Conservation (phyloP, 1,139 yeast genomes). For the Cylindricascospora bacillispora region DNA sequence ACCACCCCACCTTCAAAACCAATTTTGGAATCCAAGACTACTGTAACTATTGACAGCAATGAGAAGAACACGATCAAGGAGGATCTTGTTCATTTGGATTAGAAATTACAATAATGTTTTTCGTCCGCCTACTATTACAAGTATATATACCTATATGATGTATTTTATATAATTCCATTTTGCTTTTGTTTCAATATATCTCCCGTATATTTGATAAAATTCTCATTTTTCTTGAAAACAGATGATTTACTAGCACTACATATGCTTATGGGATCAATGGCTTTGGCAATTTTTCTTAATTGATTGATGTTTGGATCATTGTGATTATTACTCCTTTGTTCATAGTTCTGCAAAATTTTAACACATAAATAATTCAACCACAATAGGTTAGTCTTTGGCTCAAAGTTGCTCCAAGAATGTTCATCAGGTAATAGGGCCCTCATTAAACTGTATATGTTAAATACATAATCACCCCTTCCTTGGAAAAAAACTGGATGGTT, state of each 20-base stretch:
- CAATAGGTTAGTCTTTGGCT: conserved; percentile 30
- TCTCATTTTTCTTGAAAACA: background rate
- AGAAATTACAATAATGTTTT: too few relatives aligned
- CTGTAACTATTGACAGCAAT: conserved; percentile 1
- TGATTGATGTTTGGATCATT: background rate
- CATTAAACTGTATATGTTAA: conserved; percentile 41
- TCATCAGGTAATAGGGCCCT: conserved; percentile 15
- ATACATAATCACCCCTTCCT: conserved; percentile 37
- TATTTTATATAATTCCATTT: background rate
- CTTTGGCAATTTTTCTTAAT: background rate
- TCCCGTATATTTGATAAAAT: conserved; percentile 1
- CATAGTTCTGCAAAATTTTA: background rate
- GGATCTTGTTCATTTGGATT: conserved; percentile 1
- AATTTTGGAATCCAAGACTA: too few relatives aligned
- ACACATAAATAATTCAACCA: conserved; percentile 33
- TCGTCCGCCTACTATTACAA: too few relatives aligned
- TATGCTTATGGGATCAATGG: conserved; percentile 1
- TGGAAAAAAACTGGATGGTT: conserved; percentile 41
- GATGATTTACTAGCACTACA: background rate
- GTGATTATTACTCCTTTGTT: background rate
- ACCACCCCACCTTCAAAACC: too few relatives aligned
- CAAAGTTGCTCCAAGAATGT: conserved; percentile 26
- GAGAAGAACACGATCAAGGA: conserved; percentile 1
- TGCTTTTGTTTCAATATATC: background rate
- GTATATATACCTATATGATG: too few relatives aligned